These are phyloP conservation scores for Sugiyamaella pinicola DNA, from an alignment of 1,139 yeast genomes.

Conservation along the genomic window DNA sequence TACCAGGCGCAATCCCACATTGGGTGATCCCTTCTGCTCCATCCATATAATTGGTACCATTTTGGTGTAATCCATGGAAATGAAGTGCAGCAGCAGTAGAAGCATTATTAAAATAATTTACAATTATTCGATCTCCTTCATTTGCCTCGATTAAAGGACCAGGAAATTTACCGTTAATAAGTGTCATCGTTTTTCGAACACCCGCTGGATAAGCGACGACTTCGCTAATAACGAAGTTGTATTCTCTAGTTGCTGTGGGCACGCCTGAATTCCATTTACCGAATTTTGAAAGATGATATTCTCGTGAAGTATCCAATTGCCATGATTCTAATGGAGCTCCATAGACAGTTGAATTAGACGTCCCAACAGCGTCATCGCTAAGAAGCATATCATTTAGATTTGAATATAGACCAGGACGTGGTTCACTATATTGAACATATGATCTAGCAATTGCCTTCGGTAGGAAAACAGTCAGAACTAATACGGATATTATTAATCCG, in stretches of 20 bases:
- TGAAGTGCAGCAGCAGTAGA: conserved; percentile 69
- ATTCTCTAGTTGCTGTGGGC: conserved; percentile 41
- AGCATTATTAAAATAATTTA: conserved; percentile 65
- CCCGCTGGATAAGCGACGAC: conserved; percentile 67
- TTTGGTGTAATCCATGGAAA: conserved; percentile 81
- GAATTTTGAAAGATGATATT: conserved; percentile 33
- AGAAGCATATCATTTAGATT: conserved; percentile 18
- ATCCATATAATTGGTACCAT: conserved; percentile 66
- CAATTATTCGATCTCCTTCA: conserved; percentile 64
- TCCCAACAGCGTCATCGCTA: conserved; percentile 13
- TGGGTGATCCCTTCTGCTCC: conserved; percentile 81
- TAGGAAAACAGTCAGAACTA: neutral
- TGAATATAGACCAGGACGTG: conserved; percentile 11
- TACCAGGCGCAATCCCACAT: conserved; percentile 76
- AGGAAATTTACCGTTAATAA: conserved; percentile 77
- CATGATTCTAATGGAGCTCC: conserved; percentile 33
- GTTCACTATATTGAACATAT: neutral
- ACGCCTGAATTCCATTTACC: conserved; percentile 28
- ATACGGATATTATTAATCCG: neutral
- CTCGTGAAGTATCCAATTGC: conserved; percentile 39
- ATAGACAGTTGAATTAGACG: conserved; percentile 25
- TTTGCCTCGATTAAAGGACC: conserved; percentile 70
- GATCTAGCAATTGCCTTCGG: conserved; percentile 1
- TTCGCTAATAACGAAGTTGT: conserved; percentile 67
- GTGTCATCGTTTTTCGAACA: conserved; percentile 56